Conservation (phyloP, 257 asterid species). For the Thymus quinquecostatus region DNA sequence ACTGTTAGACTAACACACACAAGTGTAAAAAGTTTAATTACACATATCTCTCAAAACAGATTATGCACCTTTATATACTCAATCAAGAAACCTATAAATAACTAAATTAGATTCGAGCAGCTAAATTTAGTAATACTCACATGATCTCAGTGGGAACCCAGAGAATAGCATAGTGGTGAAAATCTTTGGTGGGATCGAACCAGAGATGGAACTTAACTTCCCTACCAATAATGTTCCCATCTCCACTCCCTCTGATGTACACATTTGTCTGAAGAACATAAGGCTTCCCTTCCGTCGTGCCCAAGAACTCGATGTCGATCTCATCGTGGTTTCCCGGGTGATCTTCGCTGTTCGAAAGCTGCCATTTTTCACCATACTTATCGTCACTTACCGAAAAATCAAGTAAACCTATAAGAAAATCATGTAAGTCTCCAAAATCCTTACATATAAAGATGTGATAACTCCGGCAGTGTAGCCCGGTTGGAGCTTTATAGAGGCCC, state of each 20-base stretch:
- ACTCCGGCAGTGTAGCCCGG: slow-evolving; percentile 94
- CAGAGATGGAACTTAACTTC: slow-evolving; percentile 84
- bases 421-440: neutral
- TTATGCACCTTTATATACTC: neutral
- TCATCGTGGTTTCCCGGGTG: slow-evolving; percentile 86
- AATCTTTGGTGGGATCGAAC: slow-evolving; percentile 80
- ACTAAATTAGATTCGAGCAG: neutral
- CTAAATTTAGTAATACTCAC: slow-evolving; percentile 43
- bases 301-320: slow-evolving; percentile 82
- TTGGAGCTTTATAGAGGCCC: slow-evolving; percentile 75
- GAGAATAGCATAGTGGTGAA: slow-evolving; percentile 77
- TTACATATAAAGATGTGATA: slow-evolving; percentile 79
- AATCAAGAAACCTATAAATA: neutral
- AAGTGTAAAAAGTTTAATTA: no score
- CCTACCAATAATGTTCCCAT: slow-evolving; percentile 73
- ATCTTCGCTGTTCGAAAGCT: slow-evolving; percentile 73
- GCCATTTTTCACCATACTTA: slow-evolving; percentile 24
- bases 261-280: slow-evolving; percentile 86
- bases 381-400: no score
- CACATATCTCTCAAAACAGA: no score
- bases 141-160: slow-evolving; percentile 80
- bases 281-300: slow-evolving; percentile 74
- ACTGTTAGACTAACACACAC: no score
- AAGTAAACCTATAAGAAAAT: neutral
- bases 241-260: slow-evolving; percentile 80